phyloP scores from a whole-genome alignment of 2,329 filamentous ascomycete species.

The Dactylellina parvicollis region DNA sequence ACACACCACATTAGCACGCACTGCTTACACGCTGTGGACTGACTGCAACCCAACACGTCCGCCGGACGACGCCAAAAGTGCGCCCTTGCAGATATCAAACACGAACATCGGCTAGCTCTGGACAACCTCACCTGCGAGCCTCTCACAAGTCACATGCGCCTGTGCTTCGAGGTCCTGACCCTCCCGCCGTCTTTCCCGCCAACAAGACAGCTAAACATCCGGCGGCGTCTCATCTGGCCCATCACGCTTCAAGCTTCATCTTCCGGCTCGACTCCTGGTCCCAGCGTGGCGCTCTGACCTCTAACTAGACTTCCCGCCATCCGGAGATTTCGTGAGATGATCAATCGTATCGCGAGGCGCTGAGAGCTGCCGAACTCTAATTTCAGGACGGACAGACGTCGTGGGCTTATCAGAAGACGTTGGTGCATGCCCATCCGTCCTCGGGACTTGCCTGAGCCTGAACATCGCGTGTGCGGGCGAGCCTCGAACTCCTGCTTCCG shows the following conservation, averaged over 20 bases:
- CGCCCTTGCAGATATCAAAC: neutral
- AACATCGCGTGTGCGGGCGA: neutral
- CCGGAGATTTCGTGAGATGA: slow-evolving; percentile 15
- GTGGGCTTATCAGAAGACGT: slow-evolving; percentile 1
- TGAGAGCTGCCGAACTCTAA: slow-evolving; percentile 17
- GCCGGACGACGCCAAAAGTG: neutral
- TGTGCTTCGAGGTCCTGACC: neutral
- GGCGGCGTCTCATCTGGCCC: neutral
- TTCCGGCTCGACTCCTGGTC: too few species aligned
- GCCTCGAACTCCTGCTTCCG: neutral
- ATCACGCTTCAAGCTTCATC: neutral
- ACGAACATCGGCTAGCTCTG: neutral
- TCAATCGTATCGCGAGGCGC: neutral
- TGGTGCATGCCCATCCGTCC: neutral
- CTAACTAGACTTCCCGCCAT: neutral
- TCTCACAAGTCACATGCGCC: neutral
- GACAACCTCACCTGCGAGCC: neutral
- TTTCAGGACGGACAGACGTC: neutral
- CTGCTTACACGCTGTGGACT: too few species aligned
- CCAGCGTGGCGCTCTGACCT: too few species aligned
- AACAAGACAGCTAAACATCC: neutral
- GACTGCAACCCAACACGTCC: neutral
- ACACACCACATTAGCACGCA: too few species aligned
- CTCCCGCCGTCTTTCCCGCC: too few species aligned
- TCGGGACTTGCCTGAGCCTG: slow-evolving; percentile 14